phyloP scores from a whole-genome alignment of 768 basidiomycete species.

The Lentinus tigrinus region DNA sequence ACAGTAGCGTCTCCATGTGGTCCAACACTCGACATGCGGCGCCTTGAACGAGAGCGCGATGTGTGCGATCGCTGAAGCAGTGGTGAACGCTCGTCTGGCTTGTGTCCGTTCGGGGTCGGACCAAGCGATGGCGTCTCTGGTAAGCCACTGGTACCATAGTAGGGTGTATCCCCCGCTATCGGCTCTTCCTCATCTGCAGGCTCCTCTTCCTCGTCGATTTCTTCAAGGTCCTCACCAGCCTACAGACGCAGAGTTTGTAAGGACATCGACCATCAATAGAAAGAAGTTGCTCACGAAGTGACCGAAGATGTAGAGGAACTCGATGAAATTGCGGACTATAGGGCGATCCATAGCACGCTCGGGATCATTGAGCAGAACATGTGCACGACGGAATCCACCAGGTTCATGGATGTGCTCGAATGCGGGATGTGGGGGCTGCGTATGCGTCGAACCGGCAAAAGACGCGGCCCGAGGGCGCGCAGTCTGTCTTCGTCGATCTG shows the following conservation, averaged over 20 bases:
- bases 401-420: conserved; percentile 95
- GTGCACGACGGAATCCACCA: conserved; percentile 91
- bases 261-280: neutral
- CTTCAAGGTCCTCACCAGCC: conserved; percentile 87
- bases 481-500: conserved; percentile 62
- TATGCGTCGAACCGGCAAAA: conserved; percentile 54
- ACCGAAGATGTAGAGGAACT: conserved; percentile 92
- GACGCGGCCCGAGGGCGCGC: conserved; percentile 69
- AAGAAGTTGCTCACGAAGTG: conserved; percentile 74
- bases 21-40: conserved; percentile 53
- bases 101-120: conserved; percentile 12
- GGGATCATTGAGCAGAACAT: conserved; percentile 61
- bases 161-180: conserved; percentile 10
- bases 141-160: conserved; percentile 6
- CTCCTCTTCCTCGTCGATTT: conserved; percentile 60
- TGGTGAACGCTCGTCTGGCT: conserved; percentile 52
- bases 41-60: conserved; percentile 54
- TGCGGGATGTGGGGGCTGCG: conserved; percentile 58
- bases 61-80: conserved; percentile 42
- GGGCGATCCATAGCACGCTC: conserved; percentile 37
- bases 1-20: conserved; percentile 85
- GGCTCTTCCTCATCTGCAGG: conserved; percentile 36
- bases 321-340: conserved; percentile 83
- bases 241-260: conserved; percentile 27
- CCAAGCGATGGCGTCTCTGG: neutral